Conservation (phyloP, 345 rosid species). For the Gossypium australe region DNA sequence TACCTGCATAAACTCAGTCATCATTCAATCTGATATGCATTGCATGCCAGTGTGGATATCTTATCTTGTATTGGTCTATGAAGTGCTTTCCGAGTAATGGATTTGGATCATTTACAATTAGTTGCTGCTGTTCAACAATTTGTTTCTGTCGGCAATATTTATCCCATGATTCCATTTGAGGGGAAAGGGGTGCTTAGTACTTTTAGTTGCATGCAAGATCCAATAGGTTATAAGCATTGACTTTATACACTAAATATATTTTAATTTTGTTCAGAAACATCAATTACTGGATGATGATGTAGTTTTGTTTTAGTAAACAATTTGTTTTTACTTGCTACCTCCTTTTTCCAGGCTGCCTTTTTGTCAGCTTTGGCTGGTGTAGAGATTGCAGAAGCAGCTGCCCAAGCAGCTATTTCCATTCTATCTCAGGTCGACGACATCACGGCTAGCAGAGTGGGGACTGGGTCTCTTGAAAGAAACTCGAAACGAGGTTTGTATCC, state of each 20-base stretch:
- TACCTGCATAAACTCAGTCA: neutral
- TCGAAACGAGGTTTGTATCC: slow-evolving; percentile 34
- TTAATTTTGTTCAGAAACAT: neutral
- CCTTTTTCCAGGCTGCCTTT: slow-evolving; percentile 66
- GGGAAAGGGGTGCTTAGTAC: neutral
- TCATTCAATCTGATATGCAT: neutral
- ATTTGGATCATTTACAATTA: neutral
- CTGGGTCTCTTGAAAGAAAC: slow-evolving; percentile 25
- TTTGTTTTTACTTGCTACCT: slow-evolving; percentile 1
- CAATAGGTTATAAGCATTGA: neutral
- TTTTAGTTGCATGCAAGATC: neutral
- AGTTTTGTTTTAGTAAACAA: neutral
- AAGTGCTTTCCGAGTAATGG: neutral
- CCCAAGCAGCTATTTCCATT: slow-evolving; percentile 61
- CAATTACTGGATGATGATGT: neutral
- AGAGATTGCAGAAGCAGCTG: slow-evolving; percentile 80
- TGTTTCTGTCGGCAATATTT: neutral
- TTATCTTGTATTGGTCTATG: neutral
- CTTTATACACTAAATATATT: neutral
- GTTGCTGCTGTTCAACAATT: neutral
- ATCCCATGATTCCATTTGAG: neutral
- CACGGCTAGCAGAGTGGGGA: slow-evolving; percentile 27
- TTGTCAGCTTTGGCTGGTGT: slow-evolving; percentile 81
- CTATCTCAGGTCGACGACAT: slow-evolving; percentile 38
- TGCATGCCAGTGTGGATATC: neutral